Evolutionary conservation across 2,329 filamentous ascomycete genomes (phyloP).

Genomic region (Sclerotinia spermophila): DNA sequence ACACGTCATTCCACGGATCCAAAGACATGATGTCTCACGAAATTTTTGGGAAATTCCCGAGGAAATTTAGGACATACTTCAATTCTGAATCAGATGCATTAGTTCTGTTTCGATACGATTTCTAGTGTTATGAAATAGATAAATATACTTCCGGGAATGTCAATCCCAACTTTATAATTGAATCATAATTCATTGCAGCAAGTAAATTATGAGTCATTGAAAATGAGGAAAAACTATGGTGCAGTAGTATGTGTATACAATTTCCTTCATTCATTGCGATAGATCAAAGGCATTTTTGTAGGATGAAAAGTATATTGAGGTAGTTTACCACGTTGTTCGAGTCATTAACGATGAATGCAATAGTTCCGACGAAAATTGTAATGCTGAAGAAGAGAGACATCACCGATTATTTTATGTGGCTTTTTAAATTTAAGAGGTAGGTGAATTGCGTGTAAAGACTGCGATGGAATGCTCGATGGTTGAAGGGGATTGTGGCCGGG

Average conservation of each 20-base stretch:
- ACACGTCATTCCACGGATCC: not conserved
- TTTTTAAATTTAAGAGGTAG: not conserved
- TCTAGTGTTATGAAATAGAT: not conserved
- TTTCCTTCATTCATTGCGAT: not conserved
- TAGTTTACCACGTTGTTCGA: not conserved
- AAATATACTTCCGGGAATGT: not conserved
- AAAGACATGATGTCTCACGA: not conserved
- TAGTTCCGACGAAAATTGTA: not conserved
- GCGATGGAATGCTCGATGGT: not conserved
- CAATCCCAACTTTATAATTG: not conserved
- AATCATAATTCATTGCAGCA: not conserved
- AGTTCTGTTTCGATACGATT: not conserved
- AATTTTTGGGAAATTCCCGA: not conserved
- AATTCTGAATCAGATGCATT: not conserved
- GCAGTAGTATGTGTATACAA: not conserved
- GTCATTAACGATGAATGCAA: not conserved
- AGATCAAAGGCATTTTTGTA: not conserved
- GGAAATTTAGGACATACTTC: not conserved
- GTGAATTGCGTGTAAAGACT: not conserved
- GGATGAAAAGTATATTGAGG: not conserved
- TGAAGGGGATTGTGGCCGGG: not conserved
- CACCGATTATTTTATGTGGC: not conserved
- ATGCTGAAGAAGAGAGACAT: not conserved
- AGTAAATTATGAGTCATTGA: not conserved
- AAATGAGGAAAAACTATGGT: not conserved